phyloP scores from a whole-genome alignment of 805 yeast species.

The Clavispora vitiphila region DNA sequence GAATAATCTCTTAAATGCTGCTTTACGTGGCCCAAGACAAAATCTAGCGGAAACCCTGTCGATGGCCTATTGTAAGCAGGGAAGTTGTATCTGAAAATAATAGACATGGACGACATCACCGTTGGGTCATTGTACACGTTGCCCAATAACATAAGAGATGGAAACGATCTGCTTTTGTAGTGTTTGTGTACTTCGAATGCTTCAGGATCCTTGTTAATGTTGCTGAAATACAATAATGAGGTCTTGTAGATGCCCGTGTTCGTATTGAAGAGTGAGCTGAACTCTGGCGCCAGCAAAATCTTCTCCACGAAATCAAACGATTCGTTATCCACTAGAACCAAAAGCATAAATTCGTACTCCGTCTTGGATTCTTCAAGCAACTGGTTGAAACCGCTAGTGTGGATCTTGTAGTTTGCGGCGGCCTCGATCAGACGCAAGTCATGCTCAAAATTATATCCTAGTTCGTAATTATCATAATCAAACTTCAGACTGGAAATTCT shows the following conservation, averaged over 20 bases:
- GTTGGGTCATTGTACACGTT: slow-evolving; percentile 33
- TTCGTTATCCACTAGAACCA: slow-evolving; percentile 26
- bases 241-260: slow-evolving; percentile 24
- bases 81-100: slow-evolving; percentile 29
- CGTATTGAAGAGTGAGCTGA: slow-evolving; percentile 17
- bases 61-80: too few relatives aligned
- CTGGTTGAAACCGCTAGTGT: slow-evolving; percentile 23
- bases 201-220: slow-evolving; percentile 31
- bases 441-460: slow-evolving; percentile 8
- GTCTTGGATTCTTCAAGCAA: slow-evolving; percentile 24
- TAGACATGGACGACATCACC: slow-evolving; percentile 35
- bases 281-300: slow-evolving; percentile 12
- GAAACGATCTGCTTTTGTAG: slow-evolving; percentile 26
- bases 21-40: slow-evolving; percentile 13
- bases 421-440: not conserved
- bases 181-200: slow-evolving; percentile 32
- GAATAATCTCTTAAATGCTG: slow-evolving; percentile 25
- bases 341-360: slow-evolving; percentile 29
- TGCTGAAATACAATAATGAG: slow-evolving; percentile 24
- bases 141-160: slow-evolving; percentile 35
- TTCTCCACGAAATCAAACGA: slow-evolving; percentile 14
- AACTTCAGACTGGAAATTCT: slow-evolving; percentile 20
- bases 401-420: slow-evolving; percentile 7
- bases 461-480: slow-evolving; percentile 23
- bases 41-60: too few relatives aligned